Conservation (phyloP, 2,329 filamentous ascomycete genomes). For the Botrytis hyacinthi region DNA sequence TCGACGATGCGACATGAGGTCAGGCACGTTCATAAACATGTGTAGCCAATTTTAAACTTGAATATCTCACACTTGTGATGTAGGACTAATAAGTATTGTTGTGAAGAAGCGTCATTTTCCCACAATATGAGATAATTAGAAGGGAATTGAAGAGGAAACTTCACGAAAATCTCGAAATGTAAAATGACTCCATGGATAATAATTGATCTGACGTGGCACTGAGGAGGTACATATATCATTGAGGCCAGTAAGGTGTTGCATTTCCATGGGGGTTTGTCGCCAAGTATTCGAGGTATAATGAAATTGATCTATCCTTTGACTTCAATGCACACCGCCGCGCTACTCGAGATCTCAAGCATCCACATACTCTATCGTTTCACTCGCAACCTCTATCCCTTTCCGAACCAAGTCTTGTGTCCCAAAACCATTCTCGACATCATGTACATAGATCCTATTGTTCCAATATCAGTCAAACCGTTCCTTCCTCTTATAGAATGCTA, state of each 20-base stretch:
- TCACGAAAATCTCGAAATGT: background rate
- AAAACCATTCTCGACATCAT: constrained; percentile 70
- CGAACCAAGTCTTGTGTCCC: constrained; percentile 78
- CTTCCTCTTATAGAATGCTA: background rate
- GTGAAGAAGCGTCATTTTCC: background rate
- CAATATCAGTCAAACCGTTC: background rate
- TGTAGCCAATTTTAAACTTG: background rate
- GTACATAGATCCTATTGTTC: constrained; percentile 54
- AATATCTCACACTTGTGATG: constrained; percentile 1
- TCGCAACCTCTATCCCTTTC: constrained; percentile 48
- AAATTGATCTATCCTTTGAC: constrained; percentile 27
- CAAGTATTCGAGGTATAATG: constrained; percentile 15
- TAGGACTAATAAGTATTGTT: background rate
- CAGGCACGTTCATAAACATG: too few relatives aligned
- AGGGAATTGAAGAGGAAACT: background rate
- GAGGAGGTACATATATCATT: background rate
- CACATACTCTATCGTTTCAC: background rate
- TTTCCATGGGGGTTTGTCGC: background rate
- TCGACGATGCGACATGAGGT: background rate
- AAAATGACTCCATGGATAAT: background rate
- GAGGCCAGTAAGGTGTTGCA: background rate
- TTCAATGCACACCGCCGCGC: constrained; percentile 29
- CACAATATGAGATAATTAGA: background rate
- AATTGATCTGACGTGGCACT: too few relatives aligned
- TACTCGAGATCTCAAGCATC: background rate